These are phyloP conservation scores for Colletotrichum nymphaeae DNA, from an alignment of 2,329 filamentous ascomycete genomes.

Conservation along the genomic window DNA sequence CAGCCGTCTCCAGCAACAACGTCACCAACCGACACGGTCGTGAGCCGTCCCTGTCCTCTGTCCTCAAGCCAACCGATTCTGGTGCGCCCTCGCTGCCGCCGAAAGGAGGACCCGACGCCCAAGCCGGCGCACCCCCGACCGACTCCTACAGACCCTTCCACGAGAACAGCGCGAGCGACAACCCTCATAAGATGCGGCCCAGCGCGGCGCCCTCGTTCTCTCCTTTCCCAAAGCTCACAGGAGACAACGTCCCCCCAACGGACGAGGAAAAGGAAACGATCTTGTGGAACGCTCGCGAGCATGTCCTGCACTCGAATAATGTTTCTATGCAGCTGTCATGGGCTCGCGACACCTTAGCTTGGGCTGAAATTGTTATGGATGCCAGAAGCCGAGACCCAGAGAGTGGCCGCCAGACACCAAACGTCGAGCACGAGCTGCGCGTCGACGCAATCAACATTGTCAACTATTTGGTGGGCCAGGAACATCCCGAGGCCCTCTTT, in stretches of 20 bases:
- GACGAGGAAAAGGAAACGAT: conserved; percentile 95
- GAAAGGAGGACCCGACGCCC: conserved; percentile 42
- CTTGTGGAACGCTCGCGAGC: conserved; percentile 83
- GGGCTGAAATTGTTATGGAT: conserved; percentile 86
- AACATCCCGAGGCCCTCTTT: conserved; percentile 93
- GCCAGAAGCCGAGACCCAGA: conserved; percentile 77
- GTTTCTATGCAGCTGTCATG: conserved; percentile 96
- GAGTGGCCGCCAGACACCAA: conserved; percentile 72
- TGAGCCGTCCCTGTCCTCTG: conserved; percentile 57
- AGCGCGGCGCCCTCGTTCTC: conserved; percentile 82
- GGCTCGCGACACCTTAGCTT: conserved; percentile 92
- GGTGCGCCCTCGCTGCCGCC: conserved; percentile 21
- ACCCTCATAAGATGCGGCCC: conserved; percentile 49
- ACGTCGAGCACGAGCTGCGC: conserved; percentile 87
- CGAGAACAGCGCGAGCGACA: conserved; percentile 45
- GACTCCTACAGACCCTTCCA: conserved; percentile 55
- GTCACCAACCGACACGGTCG: conserved; percentile 49
- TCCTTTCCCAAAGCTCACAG: conserved; percentile 87
- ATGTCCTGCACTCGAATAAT: conserved; percentile 92
- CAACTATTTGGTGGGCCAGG: conserved; percentile 87
- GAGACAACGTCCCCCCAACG: conserved; percentile 90
- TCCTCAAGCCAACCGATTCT: conserved; percentile 42
- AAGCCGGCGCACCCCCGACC: conserved; percentile 44
- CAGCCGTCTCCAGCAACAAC: conserved; percentile 39
- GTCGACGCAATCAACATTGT: conserved; percentile 93